phyloP scores from a whole-genome alignment of 768 basidiomycete genomes.

The Leccinum longicurvipes region DNA sequence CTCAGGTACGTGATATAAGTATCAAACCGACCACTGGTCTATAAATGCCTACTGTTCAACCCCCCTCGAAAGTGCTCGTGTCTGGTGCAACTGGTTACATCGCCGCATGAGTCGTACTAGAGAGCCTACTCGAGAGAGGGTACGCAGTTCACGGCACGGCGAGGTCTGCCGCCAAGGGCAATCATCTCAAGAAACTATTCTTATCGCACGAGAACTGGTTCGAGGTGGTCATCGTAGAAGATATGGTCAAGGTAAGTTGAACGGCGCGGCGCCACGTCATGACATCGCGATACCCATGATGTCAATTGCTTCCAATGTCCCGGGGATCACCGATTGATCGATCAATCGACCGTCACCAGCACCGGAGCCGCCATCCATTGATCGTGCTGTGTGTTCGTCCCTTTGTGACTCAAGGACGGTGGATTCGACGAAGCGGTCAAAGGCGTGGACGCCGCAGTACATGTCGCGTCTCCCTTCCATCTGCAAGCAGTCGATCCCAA shows the following conservation, averaged over 20 bases:
- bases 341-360: no score
- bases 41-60: slow-evolving; percentile 23
- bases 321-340: no score
- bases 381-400: no score
- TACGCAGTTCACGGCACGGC: slow-evolving; percentile 67
- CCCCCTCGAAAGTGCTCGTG: slow-evolving; percentile 29
- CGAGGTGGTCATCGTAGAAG: slow-evolving; percentile 63
- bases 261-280: no score
- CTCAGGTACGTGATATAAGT: no score
- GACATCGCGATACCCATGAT: no score
- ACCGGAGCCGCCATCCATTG: no score
- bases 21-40: no score
- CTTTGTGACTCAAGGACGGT: no score
- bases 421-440: slow-evolving; percentile 80
- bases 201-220: slow-evolving; percentile 53
- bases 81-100: slow-evolving; percentile 21
- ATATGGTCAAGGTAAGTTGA: slow-evolving; percentile 54
- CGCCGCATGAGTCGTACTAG: slow-evolving; percentile 50
- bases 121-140: slow-evolving; percentile 54
- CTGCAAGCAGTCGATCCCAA: slow-evolving; percentile 42
- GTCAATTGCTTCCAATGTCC: no score
- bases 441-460: slow-evolving; percentile 69
- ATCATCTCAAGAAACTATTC: slow-evolving; percentile 53
- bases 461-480: slow-evolving; percentile 65
- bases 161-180: slow-evolving; percentile 57